Percentiles rank a stretch among this genome's conserved stretches.
Evolutionary conservation across 2,329 filamentous ascomycete genomes (phyloP).

Genomic region (Diaporthe longicolla): DNA sequence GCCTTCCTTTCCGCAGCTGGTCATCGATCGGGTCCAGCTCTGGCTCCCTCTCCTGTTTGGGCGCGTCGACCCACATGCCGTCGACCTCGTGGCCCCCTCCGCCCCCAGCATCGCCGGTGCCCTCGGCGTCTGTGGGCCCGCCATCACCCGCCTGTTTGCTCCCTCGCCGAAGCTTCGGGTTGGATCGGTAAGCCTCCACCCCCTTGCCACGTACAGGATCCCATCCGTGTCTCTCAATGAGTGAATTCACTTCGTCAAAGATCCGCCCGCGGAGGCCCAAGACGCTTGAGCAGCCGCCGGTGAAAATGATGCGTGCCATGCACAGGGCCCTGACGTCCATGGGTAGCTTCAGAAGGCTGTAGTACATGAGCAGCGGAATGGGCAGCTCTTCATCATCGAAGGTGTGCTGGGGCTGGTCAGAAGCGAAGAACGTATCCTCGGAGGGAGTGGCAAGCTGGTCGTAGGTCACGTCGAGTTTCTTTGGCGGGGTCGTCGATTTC

Average conservation of each 20-base stretch:
- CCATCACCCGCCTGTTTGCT: constrained; percentile 46
- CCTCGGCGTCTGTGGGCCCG: constrained; percentile 44
- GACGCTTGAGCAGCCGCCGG: constrained; percentile 83
- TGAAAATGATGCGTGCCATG: constrained; percentile 90
- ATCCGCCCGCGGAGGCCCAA: constrained; percentile 85
- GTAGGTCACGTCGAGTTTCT: constrained; percentile 76
- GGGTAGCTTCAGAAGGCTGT: constrained; percentile 80
- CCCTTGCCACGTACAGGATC: constrained; percentile 80
- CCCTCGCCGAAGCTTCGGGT: constrained; percentile 57
- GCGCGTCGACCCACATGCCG: constrained; percentile 57
- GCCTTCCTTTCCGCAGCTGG: constrained; percentile 64
- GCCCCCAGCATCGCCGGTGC: constrained; percentile 45
- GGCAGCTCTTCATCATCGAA: constrained; percentile 92
- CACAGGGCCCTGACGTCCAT: constrained; percentile 87
- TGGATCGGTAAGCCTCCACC: constrained; percentile 67
- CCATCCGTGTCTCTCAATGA: constrained; percentile 82
- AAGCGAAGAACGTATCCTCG: constrained; percentile 80
- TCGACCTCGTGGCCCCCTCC: constrained; percentile 51
- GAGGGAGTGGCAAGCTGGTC: constrained; percentile 79
- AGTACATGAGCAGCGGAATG: constrained; percentile 82
- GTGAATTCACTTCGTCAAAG: constrained; percentile 77
- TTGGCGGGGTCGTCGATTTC: constrained; percentile 63
- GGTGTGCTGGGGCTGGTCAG: constrained; percentile 63
- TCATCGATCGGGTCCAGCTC: constrained; percentile 72
- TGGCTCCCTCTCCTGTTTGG: constrained; percentile 56